phyloP scores from a whole-genome alignment of 306 rosid species.

The Citrullus colocynthis region DNA sequence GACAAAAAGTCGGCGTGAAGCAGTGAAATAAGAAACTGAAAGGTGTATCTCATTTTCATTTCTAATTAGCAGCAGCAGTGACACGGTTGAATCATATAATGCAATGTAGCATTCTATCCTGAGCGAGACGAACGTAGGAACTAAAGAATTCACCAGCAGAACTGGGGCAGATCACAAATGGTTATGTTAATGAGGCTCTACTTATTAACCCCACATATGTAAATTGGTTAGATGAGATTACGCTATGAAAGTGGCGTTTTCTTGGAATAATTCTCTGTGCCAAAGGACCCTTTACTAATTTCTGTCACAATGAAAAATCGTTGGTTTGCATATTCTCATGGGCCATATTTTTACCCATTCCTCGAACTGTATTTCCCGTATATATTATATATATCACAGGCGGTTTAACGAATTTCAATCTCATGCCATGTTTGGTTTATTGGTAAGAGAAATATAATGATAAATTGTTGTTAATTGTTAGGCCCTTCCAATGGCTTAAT shows the following conservation, averaged over 20 bases:
- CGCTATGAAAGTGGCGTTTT: background rate
- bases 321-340: background rate
- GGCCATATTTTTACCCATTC: background rate
- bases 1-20: background rate
- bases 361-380: background rate
- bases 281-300: background rate
- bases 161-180: background rate
- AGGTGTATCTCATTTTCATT: background rate
- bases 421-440: background rate
- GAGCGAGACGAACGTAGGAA: background rate
- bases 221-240: slow-evolving; percentile 1
- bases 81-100: background rate
- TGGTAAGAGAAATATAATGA: background rate
- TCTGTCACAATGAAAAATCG: background rate
- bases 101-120: background rate
- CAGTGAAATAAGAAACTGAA: background rate
- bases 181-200: background rate
- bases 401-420: background rate
- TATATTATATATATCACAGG: background rate
- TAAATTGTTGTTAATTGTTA: background rate
- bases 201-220: background rate
- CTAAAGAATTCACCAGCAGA: background rate
- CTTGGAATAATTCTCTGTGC: background rate
- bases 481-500: too few relatives aligned
- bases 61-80: background rate